Conservation (phyloP, 257 asterid species). For the Vinca minor region DNA sequence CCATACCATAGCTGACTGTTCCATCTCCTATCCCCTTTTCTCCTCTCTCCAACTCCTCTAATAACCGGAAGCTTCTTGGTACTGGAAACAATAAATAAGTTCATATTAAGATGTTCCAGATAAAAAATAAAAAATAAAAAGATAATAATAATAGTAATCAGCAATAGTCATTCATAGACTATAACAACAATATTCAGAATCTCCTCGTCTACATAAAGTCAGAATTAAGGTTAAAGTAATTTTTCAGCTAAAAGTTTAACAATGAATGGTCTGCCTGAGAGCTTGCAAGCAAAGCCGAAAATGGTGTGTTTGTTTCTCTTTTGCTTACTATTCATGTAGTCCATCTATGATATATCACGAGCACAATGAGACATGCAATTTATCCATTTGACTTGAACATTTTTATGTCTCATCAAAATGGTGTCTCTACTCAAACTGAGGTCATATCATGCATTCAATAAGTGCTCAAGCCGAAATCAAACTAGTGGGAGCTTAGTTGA, state of each 20-base stretch:
- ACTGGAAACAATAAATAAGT: conserved; percentile 31
- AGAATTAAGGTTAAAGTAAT: no score
- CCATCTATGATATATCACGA: neutral
- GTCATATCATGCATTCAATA: neutral
- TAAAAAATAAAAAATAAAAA: neutral
- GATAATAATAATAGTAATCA: no score
- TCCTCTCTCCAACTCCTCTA: conserved; percentile 86
- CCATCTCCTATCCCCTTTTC: conserved; percentile 93
- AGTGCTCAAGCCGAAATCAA: neutral
- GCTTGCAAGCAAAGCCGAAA: neutral
- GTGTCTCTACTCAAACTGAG: neutral
- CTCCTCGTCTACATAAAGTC: neutral
- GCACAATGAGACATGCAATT: neutral
- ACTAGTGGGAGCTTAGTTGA: neutral
- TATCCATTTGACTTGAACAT: neutral
- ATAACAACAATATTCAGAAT: neutral
- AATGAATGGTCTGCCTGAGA: neutral
- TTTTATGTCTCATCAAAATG: neutral
- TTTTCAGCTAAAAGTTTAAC: neutral
- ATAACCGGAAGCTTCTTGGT: conserved; percentile 73
- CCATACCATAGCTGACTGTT: conserved; percentile 90
- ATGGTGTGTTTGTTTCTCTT: neutral
- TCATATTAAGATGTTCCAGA: neutral
- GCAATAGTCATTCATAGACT: neutral
- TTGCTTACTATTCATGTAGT: neutral